phyloP scores from a whole-genome alignment of 352 stramenopile genomes.

The Phytophthora tubulina region DNA sequence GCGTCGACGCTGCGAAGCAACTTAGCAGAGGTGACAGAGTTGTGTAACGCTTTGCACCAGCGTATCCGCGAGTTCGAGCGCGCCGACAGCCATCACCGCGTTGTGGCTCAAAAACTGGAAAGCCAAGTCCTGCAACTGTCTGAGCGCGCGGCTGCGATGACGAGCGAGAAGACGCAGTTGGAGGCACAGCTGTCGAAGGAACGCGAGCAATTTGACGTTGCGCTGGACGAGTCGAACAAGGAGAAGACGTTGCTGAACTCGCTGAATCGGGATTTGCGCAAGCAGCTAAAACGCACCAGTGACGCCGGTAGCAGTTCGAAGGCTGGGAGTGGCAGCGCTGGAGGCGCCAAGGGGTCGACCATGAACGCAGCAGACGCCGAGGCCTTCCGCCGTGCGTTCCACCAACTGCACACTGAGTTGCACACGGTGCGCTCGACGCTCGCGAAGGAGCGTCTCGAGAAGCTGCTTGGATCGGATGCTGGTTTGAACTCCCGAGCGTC shows the following conservation, averaged over 20 bases:
- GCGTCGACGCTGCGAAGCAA: slow-evolving; percentile 68
- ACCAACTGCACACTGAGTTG: slow-evolving; percentile 64
- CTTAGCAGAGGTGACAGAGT: slow-evolving; percentile 70
- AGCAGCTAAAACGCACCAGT: slow-evolving; percentile 79
- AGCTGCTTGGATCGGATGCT: slow-evolving; percentile 48
- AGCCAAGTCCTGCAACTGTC: slow-evolving; percentile 73
- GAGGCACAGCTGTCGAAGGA: slow-evolving; percentile 70
- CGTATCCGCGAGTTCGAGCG: slow-evolving; percentile 83
- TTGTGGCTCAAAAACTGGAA: slow-evolving; percentile 85
- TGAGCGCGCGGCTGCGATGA: slow-evolving; percentile 44
- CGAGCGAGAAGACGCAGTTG: slow-evolving; percentile 60
- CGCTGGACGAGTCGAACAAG: slow-evolving; percentile 86
- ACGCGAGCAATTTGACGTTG: slow-evolving; percentile 76
- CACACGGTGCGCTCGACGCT: slow-evolving; percentile 58
- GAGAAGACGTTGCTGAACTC: slow-evolving; percentile 78
- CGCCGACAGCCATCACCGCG: slow-evolving; percentile 76
- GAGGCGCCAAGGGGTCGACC: slow-evolving; percentile 39
- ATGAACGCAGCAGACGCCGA: slow-evolving; percentile 60
- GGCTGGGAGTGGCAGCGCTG: slow-evolving; percentile 26
- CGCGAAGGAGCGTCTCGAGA: slow-evolving; percentile 70
- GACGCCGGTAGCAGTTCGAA: slow-evolving; percentile 48
- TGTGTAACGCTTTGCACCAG: slow-evolving; percentile 70
- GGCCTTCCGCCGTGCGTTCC: slow-evolving; percentile 68
- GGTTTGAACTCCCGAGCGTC: slow-evolving; percentile 7
- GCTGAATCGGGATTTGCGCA: slow-evolving; percentile 79